Evolutionary conservation across 495 filamentous ascomycete genomes (phyloP).

Genomic region (Daldinia vernicosa): DNA sequence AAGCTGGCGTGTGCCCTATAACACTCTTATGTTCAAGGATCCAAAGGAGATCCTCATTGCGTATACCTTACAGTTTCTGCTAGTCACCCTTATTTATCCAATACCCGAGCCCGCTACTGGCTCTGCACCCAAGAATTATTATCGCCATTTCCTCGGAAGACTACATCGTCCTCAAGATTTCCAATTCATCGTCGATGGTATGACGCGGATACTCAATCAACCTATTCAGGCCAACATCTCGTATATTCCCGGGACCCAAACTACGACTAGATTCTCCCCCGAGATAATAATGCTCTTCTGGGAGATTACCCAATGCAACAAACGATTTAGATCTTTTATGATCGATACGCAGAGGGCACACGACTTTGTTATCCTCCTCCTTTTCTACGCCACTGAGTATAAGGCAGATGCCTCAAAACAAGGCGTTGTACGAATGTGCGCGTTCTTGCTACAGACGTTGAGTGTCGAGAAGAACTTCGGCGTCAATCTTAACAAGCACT

Average conservation of each 20-base stretch:
- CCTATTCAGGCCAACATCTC: slow-evolving; percentile 87
- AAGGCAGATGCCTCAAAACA: slow-evolving; percentile 87
- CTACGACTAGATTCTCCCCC: slow-evolving; percentile 84
- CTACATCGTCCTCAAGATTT: slow-evolving; percentile 96
- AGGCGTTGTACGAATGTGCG: slow-evolving; percentile 93
- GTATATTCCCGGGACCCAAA: slow-evolving; percentile 88
- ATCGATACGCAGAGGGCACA: slow-evolving; percentile 93
- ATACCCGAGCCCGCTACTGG: slow-evolving; percentile 78
- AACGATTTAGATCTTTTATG: slow-evolving; percentile 95
- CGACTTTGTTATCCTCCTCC: slow-evolving; percentile 88
- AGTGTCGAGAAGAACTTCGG: slow-evolving; percentile 94
- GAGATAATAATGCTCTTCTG: slow-evolving; percentile 99
- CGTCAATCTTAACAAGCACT: slow-evolving; percentile 85
- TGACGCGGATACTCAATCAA: slow-evolving; percentile 92
- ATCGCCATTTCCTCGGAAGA: slow-evolving; percentile 89
- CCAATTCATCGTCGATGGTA: slow-evolving; percentile 95
- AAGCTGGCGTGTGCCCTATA: slow-evolving; percentile 93
- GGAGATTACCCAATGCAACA: slow-evolving; percentile 98
- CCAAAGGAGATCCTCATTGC: slow-evolving; percentile 91
- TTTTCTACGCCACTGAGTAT: slow-evolving; percentile 93
- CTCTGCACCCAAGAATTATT: slow-evolving; percentile 79
- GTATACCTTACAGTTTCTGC: slow-evolving; percentile 89
- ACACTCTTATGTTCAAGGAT: slow-evolving; percentile 92
- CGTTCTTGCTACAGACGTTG: slow-evolving; percentile 94
- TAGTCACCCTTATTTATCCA: slow-evolving; percentile 87